phyloP scores from a whole-genome alignment of 192 early-diverging fungal species.

The Coemansia furcata region DNA sequence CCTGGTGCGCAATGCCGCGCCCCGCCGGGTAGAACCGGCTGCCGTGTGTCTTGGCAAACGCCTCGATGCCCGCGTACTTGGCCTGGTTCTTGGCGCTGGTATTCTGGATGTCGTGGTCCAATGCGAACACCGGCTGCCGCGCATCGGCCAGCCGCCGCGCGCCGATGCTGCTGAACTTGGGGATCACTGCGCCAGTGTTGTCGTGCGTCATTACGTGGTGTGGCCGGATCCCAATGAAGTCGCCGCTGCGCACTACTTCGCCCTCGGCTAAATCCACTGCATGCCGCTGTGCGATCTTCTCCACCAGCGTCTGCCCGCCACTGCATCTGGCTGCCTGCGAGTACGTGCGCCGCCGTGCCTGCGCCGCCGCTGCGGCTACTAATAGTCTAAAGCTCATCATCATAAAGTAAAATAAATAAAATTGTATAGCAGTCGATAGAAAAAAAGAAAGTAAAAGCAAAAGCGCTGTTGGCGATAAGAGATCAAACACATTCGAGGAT shows the following conservation, averaged over 20 bases:
- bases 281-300: slow-evolving; percentile 94
- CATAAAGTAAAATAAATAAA: not conserved
- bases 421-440: no score
- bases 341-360: slow-evolving; percentile 32
- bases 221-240: slow-evolving; percentile 92
- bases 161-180: slow-evolving; percentile 92
- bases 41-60: slow-evolving; percentile 76
- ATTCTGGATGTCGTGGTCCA: slow-evolving; percentile 99
- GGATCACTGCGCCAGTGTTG: slow-evolving; percentile 92
- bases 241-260: slow-evolving; percentile 75
- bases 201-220: slow-evolving; percentile 96
- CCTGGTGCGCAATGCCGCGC: slow-evolving; percentile 96
- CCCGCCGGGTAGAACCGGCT: slow-evolving; percentile 95
- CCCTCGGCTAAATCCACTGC: slow-evolving; percentile 71
- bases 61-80: slow-evolving; percentile 85
- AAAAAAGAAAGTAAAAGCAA: not conserved
- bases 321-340: slow-evolving; percentile 7
- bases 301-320: slow-evolving; percentile 79
- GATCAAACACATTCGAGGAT: not conserved
- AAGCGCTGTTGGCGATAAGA: not conserved
- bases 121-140: slow-evolving; percentile 86
- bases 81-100: slow-evolving; percentile 85
- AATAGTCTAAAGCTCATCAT: slow-evolving; percentile 54
- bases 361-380: slow-evolving; percentile 48
- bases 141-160: slow-evolving; percentile 78